These are phyloP conservation scores for Talaromyces pinophilus DNA, from an alignment of 2,329 filamentous ascomycete genomes.

Conservation along the genomic window DNA sequence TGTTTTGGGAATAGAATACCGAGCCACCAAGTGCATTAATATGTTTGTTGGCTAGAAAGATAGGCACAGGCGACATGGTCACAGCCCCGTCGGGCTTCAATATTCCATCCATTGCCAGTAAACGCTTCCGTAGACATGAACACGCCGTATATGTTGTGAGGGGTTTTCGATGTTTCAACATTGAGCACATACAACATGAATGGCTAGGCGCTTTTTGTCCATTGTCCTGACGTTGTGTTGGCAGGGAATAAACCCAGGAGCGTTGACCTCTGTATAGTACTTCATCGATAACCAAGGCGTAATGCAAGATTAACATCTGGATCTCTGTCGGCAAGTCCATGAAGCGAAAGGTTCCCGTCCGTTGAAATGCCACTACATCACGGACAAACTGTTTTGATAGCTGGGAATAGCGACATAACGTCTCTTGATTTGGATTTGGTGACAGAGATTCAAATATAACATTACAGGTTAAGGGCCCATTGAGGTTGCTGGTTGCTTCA, in stretches of 20 bases:
- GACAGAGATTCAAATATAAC: not conserved
- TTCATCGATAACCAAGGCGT: conserved; percentile 26
- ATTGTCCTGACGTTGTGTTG: not conserved
- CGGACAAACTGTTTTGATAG: not conserved
- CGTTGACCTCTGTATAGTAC: conserved; percentile 21
- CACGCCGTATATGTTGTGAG: not conserved
- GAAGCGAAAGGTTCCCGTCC: conserved; percentile 26
- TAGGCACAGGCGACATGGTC: not conserved
- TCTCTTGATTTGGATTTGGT: too few relatives aligned
- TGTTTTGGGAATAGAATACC: conserved; percentile 5
- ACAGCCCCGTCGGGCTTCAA: not conserved
- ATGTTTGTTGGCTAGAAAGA: not conserved
- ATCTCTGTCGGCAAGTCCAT: conserved; percentile 32
- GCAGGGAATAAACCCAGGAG: not conserved
- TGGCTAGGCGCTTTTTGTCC: not conserved
- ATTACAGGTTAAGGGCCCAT: not conserved
- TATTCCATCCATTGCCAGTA: not conserved
- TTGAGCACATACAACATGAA: not conserved
- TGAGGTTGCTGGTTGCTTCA: conserved; percentile 22
- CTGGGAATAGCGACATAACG: not conserved
- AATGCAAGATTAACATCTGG: conserved; percentile 30
- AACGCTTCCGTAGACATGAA: not conserved
- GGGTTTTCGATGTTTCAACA: not conserved
- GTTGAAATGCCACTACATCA: not conserved
- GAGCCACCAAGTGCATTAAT: not conserved